These are phyloP conservation scores for Picea engelmannii DNA, from an alignment of 83 land plant species.

Conservation along the genomic window DNA sequence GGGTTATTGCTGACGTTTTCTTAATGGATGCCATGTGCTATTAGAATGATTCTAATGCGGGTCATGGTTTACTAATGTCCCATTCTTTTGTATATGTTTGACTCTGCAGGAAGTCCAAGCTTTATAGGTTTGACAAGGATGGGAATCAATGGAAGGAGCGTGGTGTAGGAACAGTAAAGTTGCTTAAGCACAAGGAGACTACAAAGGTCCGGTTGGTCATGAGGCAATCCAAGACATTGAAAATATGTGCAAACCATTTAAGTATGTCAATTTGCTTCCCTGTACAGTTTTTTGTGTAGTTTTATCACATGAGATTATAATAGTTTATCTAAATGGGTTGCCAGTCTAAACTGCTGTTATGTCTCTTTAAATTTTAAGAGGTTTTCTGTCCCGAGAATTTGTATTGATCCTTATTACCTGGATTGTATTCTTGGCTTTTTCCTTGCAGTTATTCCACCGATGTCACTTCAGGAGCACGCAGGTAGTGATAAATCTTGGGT, in stretches of 20 bases:
- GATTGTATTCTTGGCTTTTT: not conserved
- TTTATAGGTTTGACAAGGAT: slow-evolving; percentile 80
- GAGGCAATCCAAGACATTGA: slow-evolving; percentile 84
- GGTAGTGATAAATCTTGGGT: slow-evolving; percentile 92
- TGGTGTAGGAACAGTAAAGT: slow-evolving; percentile 78
- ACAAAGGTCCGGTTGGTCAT: slow-evolving; percentile 77
- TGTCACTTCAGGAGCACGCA: slow-evolving; percentile 79
- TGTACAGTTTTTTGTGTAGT: not conserved
- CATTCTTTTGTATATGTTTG: not conserved
- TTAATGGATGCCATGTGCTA: no score
- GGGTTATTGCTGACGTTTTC: not conserved
- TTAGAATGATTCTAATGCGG: not conserved
- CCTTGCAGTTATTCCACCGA: slow-evolving; percentile 49
- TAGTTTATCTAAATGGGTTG: no score
- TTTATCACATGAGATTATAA: not conserved
- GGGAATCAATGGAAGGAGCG: slow-evolving; percentile 93
- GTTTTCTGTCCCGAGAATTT: no score
- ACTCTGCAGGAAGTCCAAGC: slow-evolving; percentile 74
- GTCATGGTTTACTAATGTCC: not conserved
- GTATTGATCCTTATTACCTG: not conserved
- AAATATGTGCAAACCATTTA: slow-evolving; percentile 94
- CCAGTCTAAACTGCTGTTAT: no score
- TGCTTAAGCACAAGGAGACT: slow-evolving; percentile 74
- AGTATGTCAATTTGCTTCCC: slow-evolving; percentile 28
- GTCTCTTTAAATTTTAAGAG: no score